These are phyloP conservation scores for Mortierella polycephala DNA, from an alignment of 371 early-diverging fungal genomes.

Conservation along the genomic window DNA sequence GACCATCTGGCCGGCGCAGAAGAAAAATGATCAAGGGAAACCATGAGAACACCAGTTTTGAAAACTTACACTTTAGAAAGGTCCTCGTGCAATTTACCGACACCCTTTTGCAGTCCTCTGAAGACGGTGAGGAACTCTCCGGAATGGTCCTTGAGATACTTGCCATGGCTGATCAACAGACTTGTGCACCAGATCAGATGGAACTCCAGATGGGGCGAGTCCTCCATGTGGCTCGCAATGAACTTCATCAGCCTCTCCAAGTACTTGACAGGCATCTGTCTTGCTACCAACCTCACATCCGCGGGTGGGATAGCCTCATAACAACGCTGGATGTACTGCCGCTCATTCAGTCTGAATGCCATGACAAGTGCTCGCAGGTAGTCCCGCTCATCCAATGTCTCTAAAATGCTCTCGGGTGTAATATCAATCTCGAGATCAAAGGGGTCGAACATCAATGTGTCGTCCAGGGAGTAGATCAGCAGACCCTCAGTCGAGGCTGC, in stretches of 20 bases:
- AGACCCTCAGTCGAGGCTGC: constrained; percentile 97
- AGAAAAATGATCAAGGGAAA: not conserved
- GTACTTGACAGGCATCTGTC: constrained; percentile 86
- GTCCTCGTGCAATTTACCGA: constrained; percentile 76
- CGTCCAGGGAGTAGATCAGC: constrained; percentile 93
- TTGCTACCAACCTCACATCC: constrained; percentile 78
- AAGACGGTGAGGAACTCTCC: constrained; percentile 80
- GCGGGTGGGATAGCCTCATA: constrained; percentile 85
- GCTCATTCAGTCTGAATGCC: constrained; percentile 92
- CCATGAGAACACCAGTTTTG: not conserved
- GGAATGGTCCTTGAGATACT: constrained; percentile 82
- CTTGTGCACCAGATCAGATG: constrained; percentile 84
- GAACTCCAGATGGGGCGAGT: constrained; percentile 87
- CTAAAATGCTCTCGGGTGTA: constrained; percentile 87
- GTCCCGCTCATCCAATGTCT: constrained; percentile 76
- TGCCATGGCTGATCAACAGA: constrained; percentile 83
- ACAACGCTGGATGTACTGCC: constrained; percentile 73
- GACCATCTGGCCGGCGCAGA: not conserved
- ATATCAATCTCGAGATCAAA: constrained; percentile 96
- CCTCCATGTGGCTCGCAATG: constrained; percentile 79
- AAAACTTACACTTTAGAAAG: constrained; percentile 79
- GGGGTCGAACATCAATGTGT: constrained; percentile 93
- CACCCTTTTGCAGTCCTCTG: constrained; percentile 82
- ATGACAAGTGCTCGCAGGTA: constrained; percentile 90
- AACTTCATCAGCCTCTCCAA: constrained; percentile 85